Evolutionary conservation across 495 filamentous ascomycete species (phyloP).

Genomic region (Acidiella bohemica): DNA sequence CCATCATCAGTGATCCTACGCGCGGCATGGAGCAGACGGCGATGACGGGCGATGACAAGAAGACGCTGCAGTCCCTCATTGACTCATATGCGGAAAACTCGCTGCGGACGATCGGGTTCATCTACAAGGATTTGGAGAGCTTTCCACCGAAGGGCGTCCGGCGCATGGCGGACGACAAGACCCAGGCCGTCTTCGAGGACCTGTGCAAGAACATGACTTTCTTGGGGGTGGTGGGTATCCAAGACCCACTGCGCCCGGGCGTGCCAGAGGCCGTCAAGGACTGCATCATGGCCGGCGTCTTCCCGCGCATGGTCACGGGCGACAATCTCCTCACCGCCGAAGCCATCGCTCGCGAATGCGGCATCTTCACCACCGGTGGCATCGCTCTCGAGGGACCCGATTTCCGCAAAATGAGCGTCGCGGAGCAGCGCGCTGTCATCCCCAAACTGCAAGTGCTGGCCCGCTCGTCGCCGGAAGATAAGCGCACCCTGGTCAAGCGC

Average conservation of each 20-base stretch:
- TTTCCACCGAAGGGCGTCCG: slow-evolving; percentile 68
- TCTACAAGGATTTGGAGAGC: slow-evolving; percentile 73
- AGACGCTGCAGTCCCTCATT: slow-evolving; percentile 52
- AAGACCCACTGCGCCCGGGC: slow-evolving; percentile 52
- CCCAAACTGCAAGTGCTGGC: slow-evolving; percentile 73
- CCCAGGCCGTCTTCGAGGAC: slow-evolving; percentile 62
- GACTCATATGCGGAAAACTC: slow-evolving; percentile 67
- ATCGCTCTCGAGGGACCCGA: slow-evolving; percentile 70
- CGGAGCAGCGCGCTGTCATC: slow-evolving; percentile 55
- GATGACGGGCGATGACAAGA: slow-evolving; percentile 24
- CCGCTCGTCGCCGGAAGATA: slow-evolving; percentile 73
- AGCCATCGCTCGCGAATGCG: slow-evolving; percentile 72
- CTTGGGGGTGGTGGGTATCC: slow-evolving; percentile 50
- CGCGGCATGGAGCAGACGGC: slow-evolving; percentile 31
- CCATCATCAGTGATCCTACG: slow-evolving; percentile 59
- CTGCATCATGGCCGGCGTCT: slow-evolving; percentile 66
- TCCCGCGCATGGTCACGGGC: slow-evolving; percentile 83
- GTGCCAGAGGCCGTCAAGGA: slow-evolving; percentile 63
- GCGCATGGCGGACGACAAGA: slow-evolving; percentile 52
- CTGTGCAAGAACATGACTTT: slow-evolving; percentile 58
- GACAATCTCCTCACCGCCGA: slow-evolving; percentile 78
- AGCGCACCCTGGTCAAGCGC: slow-evolving; percentile 62
- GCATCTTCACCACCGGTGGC: slow-evolving; percentile 62
- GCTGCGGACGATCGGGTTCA: slow-evolving; percentile 71
- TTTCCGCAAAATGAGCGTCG: slow-evolving; percentile 56